These are phyloP conservation scores for Phyllostachys edulis DNA, from an alignment of 176 grass and related monocot genomes.

Conservation along the genomic window DNA sequence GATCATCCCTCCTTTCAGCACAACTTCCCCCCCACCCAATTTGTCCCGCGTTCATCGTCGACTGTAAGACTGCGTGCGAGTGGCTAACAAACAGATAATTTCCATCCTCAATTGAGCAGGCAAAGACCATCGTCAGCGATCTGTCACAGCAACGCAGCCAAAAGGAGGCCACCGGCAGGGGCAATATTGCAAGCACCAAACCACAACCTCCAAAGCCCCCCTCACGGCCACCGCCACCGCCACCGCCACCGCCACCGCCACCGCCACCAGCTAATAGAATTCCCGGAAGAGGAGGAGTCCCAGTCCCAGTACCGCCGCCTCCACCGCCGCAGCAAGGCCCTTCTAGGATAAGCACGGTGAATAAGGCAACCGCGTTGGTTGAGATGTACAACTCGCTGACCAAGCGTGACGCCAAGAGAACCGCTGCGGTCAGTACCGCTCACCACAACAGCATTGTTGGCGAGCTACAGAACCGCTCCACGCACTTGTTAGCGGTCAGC, in stretches of 20 bases:
- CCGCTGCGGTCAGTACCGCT: slow-evolving; percentile 31
- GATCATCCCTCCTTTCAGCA: background rate
- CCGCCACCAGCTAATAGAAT: slow-evolving; percentile 30
- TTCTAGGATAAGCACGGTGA: slow-evolving; percentile 42
- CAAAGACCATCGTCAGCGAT: background rate
- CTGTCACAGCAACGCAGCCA: background rate
- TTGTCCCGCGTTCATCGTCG: background rate
- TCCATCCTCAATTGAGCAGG: background rate
- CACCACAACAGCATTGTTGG: slow-evolving; percentile 61
- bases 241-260: slow-evolving; percentile 26
- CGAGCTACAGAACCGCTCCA: slow-evolving; percentile 89
- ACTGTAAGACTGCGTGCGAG: background rate
- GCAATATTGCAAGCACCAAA: background rate
- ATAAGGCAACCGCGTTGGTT: slow-evolving; percentile 63
- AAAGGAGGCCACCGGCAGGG: background rate
- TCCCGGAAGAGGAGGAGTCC: background rate
- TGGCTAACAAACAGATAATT: background rate
- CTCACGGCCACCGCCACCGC: slow-evolving; percentile 25
- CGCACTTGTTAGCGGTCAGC: slow-evolving; percentile 72
- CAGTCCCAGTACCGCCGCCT: slow-evolving; percentile 44
- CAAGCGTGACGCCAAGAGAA: slow-evolving; percentile 53
- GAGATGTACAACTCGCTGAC: slow-evolving; percentile 82
- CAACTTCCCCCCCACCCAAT: background rate
- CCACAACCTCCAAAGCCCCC: slow-evolving; percentile 25
- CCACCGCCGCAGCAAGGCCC: slow-evolving; percentile 12